Evolutionary conservation across 495 filamentous ascomycete genomes (phyloP).

Genomic region (Aspergillus taichungensis): DNA sequence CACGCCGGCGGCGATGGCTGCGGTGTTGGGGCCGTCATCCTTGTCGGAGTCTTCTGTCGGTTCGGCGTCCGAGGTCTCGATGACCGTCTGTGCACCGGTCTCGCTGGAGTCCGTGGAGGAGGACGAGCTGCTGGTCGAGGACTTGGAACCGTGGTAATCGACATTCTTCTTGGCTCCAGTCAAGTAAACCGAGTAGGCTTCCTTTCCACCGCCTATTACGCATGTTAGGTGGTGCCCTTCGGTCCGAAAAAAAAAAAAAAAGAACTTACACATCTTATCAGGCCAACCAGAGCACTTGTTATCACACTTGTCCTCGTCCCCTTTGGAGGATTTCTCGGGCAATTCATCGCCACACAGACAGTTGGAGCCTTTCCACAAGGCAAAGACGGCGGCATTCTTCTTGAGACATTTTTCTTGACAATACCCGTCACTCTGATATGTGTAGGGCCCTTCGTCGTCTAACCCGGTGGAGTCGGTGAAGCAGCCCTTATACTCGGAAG

Average conservation of each 20-base stretch:
- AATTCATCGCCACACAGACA: conserved; percentile 41
- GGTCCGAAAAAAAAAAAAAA: no score
- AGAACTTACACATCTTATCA: conserved; percentile 37
- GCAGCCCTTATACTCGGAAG: conserved; percentile 25
- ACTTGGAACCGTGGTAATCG: conserved; percentile 11
- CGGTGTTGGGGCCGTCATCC: conserved; percentile 46
- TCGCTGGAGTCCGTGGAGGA: conserved; percentile 14
- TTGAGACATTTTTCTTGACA: conserved; percentile 32
- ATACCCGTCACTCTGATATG: conserved; percentile 42
- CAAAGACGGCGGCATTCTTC: conserved; percentile 31
- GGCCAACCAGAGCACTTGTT: conserved; percentile 35
- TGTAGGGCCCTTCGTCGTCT: conserved; percentile 28
- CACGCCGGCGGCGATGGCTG: conserved; percentile 78
- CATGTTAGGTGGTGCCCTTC: background rate
- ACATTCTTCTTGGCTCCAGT: conserved; percentile 29
- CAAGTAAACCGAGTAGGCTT: conserved; percentile 37
- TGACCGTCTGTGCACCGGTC: conserved; percentile 25
- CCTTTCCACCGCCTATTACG: conserved; percentile 35
- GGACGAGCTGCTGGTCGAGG: conserved; percentile 9
- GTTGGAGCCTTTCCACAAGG: conserved; percentile 29
- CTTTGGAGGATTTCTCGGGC: conserved; percentile 31
- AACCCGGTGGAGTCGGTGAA: conserved; percentile 18
- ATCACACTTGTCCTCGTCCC: conserved; percentile 29
- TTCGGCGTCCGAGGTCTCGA: conserved; percentile 27
- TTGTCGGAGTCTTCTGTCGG: conserved; percentile 9